Percentiles rank a stretch among this genome's conserved stretches.
phyloP scores from a whole-genome alignment of 495 filamentous ascomycete genomes.

The Penicillium cosmopolitanum region DNA sequence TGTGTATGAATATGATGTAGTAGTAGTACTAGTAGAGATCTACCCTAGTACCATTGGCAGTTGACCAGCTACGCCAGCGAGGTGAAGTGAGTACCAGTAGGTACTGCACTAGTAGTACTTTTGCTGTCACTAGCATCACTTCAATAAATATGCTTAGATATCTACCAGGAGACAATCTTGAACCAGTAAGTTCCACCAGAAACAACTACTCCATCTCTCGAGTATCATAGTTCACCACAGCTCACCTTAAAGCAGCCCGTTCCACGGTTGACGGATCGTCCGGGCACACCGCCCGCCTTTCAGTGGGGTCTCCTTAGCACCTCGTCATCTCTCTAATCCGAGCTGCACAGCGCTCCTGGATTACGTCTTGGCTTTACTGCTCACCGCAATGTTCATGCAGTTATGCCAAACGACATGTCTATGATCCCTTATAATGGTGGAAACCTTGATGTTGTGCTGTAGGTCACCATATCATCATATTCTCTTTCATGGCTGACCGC shows the following conservation, averaged over 20 bases:
- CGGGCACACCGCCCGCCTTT: conserved; percentile 18
- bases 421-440: conserved; percentile 50
- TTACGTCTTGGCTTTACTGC: neutral
- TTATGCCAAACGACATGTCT: conserved; percentile 50
- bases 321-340: conserved; percentile 13
- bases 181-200: no score
- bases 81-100: no score
- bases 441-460: conserved; percentile 57
- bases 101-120: no score
- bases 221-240: no score
- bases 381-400: conserved; percentile 15
- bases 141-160: no score
- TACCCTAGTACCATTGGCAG: no score
- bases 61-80: no score
- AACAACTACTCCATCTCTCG: no score
- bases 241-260: no score
- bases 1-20: neutral
- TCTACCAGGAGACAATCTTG: no score
- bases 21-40: no score
- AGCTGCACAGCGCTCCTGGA: neutral
- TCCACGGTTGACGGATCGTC: neutral
- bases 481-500: conserved; percentile 10
- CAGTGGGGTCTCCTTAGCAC: conserved; percentile 5
- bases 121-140: no score
- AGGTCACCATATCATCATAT: conserved; percentile 18